Conservation (phyloP, 345 rosid genomes). For the Melaleuca quinquenervia region DNA sequence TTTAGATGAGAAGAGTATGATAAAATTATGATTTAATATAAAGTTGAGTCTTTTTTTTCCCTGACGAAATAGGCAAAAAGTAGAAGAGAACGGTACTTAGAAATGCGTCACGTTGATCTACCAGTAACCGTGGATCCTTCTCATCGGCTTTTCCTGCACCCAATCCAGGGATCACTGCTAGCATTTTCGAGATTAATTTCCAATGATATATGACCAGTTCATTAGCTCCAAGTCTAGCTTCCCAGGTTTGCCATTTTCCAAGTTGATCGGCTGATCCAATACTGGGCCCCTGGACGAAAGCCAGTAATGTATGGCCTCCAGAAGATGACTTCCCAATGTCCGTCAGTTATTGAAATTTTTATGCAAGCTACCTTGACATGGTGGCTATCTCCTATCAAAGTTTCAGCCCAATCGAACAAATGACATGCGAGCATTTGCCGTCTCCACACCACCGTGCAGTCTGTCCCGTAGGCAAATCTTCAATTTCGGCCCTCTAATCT, state of each 20-base stretch:
- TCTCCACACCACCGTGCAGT: accelerated
- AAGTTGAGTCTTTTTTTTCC: no score
- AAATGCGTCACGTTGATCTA: not conserved
- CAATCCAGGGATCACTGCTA: accelerated
- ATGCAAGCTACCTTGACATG: not conserved
- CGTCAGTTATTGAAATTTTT: not conserved
- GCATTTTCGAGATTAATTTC: no score
- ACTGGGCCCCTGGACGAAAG: not conserved
- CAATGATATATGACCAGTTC: accelerated
- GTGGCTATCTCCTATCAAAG: no score
- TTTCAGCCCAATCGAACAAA: not conserved
- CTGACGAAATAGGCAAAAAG: no score
- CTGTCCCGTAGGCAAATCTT: not conserved
- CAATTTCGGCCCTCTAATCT: not conserved
- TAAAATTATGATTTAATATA: no score
- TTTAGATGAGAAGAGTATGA: no score
- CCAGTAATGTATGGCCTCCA: not conserved
- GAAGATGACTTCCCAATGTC: not conserved
- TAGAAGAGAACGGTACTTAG: no score
- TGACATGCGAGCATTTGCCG: accelerated
- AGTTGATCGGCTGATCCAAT: not conserved
- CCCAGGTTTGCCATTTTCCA: accelerated
- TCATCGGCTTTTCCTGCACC: not conserved
- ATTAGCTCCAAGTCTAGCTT: not conserved
- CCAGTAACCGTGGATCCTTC: not conserved